Base-by-base conservation (phyloP, 1,284 basidiomycete species). In the Dichomitus squalens region DNA sequence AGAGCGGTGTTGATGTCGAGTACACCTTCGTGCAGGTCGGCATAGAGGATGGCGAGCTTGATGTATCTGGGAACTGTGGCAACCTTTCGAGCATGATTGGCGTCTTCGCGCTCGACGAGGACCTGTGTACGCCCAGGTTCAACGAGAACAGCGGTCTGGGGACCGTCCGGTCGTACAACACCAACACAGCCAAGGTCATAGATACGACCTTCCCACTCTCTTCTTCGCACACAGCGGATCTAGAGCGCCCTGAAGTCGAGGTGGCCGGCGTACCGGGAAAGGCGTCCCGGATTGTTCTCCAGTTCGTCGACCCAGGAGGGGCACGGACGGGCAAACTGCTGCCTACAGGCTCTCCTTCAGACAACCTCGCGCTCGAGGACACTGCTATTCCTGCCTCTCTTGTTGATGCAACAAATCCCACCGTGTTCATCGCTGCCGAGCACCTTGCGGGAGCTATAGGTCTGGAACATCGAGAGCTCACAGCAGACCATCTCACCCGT, bases 371-470 rank as follows among this genome's bases (percentile, higher is more conserved):
- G 49, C 14, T 35, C 66, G 14, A 66, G 58, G 2, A 68, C 29
- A 31, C 11, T 31, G 29, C 29, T 6, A 31, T 84, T 39, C 70
- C 63, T 7, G 79, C 76, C 0, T 87, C 86, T 5, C 76, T 87
- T 8, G 79, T 91, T 11, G 89, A 92, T 65, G 88, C 87, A 1
- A 87, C 88, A 4, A 91, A 91, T 66, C 88, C 89, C 0, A 87
- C 84, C 5, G 81, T 90, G 5, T 86, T 90, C 70, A 75, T 90
- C 60, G 50, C 68, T 25, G 70, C 75, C 2, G 58, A 72, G 1
- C 79, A 83, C 41, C 70, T 89, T n/a, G 68, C 69, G 12, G 41
- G 57, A 3, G 68, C 73, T n/a, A 71, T 82, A 27, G 69, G 72
- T 11, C 59, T 79, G 4, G 21, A 50, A 1, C 14, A 1, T 7